Percentiles rank a stretch among this genome's conserved stretches.
These are phyloP conservation scores for Penicillium sp. DNA, from an alignment of 2,329 filamentous ascomycete genomes.

Conservation along the genomic window DNA sequence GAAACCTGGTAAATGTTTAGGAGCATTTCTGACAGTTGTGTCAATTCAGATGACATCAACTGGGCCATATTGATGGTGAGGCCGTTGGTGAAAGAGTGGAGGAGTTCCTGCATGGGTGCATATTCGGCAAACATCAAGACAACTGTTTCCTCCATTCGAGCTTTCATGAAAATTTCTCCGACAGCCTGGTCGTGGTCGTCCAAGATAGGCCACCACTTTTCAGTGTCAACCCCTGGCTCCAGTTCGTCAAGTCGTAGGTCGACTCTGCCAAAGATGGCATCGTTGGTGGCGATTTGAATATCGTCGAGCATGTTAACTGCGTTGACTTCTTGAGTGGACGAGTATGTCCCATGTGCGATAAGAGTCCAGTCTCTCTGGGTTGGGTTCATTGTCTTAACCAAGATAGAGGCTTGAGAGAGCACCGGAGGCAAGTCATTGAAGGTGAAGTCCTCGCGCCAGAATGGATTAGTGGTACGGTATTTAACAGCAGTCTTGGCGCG, in stretches of 20 bases:
- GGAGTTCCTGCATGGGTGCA: constrained; percentile 75
- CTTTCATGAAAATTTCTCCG: constrained; percentile 81
- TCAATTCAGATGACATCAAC: constrained; percentile 75
- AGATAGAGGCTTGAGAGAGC: constrained; percentile 50
- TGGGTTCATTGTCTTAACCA: constrained; percentile 52
- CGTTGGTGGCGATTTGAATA: constrained; percentile 53
- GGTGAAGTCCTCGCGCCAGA: constrained; percentile 55
- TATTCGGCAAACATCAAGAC: constrained; percentile 89
- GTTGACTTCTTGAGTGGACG: constrained; percentile 45
- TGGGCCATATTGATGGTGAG: constrained; percentile 84
- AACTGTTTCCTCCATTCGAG: constrained; percentile 84
- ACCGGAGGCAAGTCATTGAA: constrained; percentile 54
- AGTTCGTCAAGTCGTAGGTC: constrained; percentile 81
- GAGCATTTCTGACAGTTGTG: constrained; percentile 80
- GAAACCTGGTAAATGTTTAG: constrained; percentile 96
- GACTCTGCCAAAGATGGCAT: constrained; percentile 61
- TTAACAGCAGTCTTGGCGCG: constrained; percentile 55
- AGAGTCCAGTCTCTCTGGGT: constrained; percentile 56
- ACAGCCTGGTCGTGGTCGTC: constrained; percentile 76
- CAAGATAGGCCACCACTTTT: constrained; percentile 84
- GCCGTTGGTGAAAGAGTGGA: constrained; percentile 82
- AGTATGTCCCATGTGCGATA: constrained; percentile 49
- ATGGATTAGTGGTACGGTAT: constrained; percentile 49
- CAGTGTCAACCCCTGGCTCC: constrained; percentile 74
- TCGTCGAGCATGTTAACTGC: constrained; percentile 48